phyloP scores from a whole-genome alignment of 2,329 filamentous ascomycete species.

The Sodiomyces alkalinus region DNA sequence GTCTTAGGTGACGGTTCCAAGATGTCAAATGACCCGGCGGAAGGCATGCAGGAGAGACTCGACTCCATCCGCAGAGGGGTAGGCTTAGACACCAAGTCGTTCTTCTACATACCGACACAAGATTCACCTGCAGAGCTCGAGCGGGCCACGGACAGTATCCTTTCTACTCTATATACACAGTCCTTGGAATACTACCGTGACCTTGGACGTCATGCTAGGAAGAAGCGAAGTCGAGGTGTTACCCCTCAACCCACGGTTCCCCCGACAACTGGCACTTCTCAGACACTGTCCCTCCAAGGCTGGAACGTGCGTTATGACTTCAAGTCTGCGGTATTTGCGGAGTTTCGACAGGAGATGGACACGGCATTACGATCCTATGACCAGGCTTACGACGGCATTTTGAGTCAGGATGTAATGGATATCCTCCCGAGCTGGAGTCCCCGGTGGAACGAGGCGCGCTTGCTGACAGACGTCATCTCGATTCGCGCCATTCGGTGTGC shows the following conservation, averaged over 20 bases:
- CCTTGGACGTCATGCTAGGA: slow-evolving; percentile 76
- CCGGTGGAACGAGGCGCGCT: slow-evolving; percentile 83
- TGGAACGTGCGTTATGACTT: slow-evolving; percentile 95
- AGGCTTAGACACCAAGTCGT: slow-evolving; percentile 65
- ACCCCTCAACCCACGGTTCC: slow-evolving; percentile 71
- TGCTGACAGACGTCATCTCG: slow-evolving; percentile 67
- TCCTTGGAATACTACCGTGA: slow-evolving; percentile 88
- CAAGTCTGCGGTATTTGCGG: slow-evolving; percentile 79
- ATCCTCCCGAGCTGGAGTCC: slow-evolving; percentile 81
- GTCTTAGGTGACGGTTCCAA: slow-evolving; percentile 58
- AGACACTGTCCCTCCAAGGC: slow-evolving; percentile 67
- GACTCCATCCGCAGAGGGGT: slow-evolving; percentile 66
- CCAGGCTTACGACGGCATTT: slow-evolving; percentile 68
- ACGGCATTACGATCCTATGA: slow-evolving; percentile 74
- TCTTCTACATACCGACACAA: slow-evolving; percentile 71
- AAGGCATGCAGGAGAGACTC: slow-evolving; percentile 54
- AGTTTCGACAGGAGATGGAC: slow-evolving; percentile 89
- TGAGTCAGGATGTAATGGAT: slow-evolving; percentile 74
- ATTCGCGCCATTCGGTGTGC: slow-evolving; percentile 72
- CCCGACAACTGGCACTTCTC: slow-evolving; percentile 70
- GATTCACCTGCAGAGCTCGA: slow-evolving; percentile 56
- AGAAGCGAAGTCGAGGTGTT: slow-evolving; percentile 69
- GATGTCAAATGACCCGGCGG: slow-evolving; percentile 29
- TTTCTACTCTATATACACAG: slow-evolving; percentile 56
- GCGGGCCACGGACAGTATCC: slow-evolving; percentile 57